A percentile compares a stretch with the other conserved stretches of the same genome.
Conservation (phyloP, 106 monocot genomes). For the Acorus calamus region DNA sequence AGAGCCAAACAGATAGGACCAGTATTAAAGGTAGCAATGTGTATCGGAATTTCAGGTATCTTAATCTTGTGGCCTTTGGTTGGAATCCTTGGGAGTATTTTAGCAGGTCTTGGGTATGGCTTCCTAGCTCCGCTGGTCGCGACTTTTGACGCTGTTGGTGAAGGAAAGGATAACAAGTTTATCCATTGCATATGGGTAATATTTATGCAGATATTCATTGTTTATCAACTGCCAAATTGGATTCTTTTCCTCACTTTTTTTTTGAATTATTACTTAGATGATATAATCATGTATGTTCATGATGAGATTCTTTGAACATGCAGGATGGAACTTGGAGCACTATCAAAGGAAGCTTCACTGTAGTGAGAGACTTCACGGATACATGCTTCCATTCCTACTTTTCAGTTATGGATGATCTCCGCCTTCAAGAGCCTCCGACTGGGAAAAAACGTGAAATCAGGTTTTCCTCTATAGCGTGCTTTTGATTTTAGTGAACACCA, state of each 20-base stretch:
- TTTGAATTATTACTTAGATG: too few species aligned
- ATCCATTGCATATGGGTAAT: conserved; percentile 72
- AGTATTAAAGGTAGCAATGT: conserved; percentile 53
- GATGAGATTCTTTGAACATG: neutral
- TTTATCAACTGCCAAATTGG: neutral
- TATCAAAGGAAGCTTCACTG: conserved; percentile 58
- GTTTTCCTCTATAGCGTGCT: conserved; percentile 15
- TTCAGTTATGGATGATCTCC: conserved; percentile 72
- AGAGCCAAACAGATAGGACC: conserved; percentile 82
- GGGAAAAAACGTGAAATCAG: conserved; percentile 77
- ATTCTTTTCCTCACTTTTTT: neutral
- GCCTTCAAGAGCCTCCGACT: conserved; percentile 44
- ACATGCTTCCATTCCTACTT: conserved; percentile 85
- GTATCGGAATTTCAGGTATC: conserved; percentile 22
- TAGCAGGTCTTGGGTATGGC: conserved; percentile 59
- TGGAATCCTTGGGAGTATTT: conserved; percentile 54
- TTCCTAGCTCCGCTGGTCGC: conserved; percentile 74
- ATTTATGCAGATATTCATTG: neutral
- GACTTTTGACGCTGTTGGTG: conserved; percentile 91
- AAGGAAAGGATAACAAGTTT: conserved; percentile 60
- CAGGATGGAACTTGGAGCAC: conserved; percentile 98
- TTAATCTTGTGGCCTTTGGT: conserved; percentile 50
- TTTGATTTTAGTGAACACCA: too few species aligned
- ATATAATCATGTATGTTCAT: neutral
- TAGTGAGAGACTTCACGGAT: conserved; percentile 81